Evolutionary conservation across 2,329 filamentous ascomycete genomes (phyloP).

Genomic region (Fusarium euwallaceae): DNA sequence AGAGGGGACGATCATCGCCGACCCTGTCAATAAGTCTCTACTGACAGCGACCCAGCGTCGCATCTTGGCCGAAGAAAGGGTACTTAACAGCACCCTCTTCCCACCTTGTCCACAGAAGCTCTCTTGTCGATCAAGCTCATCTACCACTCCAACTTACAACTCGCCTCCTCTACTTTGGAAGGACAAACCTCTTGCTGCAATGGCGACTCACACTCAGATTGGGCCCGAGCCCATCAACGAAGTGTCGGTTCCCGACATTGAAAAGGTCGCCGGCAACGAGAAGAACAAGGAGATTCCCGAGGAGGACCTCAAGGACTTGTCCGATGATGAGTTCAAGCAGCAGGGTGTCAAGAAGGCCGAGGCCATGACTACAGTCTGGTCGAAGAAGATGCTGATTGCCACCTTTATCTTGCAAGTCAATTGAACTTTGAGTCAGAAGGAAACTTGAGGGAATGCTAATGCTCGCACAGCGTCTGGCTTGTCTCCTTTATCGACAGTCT

Average conservation of each 20-base stretch:
- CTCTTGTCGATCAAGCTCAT: conserved; percentile 1
- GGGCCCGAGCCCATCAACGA: conserved; percentile 27
- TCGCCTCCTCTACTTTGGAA: neutral
- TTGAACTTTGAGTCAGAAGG: no score
- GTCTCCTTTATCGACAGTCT: conserved; percentile 55
- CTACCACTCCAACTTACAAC: neutral
- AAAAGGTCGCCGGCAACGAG: conserved; percentile 18
- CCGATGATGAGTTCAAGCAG: conserved; percentile 24
- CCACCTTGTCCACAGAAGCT: neutral
- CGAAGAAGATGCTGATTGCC: conserved; percentile 50
- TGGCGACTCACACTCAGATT: conserved; percentile 18
- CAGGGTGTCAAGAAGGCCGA: conserved; percentile 47
- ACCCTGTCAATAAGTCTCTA: conserved; percentile 8
- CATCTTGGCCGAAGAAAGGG: conserved; percentile 4
- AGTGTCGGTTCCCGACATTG: conserved; percentile 20
- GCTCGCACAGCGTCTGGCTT: conserved; percentile 53
- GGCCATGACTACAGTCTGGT: conserved; percentile 56
- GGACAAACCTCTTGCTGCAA: neutral
- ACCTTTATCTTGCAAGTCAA: conserved; percentile 44
- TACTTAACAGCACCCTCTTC: conserved; percentile 20
- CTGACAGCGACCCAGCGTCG: conserved; percentile 17
- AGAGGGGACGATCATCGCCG: conserved; percentile 19
- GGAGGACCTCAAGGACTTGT: conserved; percentile 19
- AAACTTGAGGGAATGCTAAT: no score
- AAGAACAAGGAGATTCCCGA: conserved; percentile 16